Evolutionary conservation across 192 early-diverging fungal species (phyloP).

Genomic region (Podila clonocystis): DNA sequence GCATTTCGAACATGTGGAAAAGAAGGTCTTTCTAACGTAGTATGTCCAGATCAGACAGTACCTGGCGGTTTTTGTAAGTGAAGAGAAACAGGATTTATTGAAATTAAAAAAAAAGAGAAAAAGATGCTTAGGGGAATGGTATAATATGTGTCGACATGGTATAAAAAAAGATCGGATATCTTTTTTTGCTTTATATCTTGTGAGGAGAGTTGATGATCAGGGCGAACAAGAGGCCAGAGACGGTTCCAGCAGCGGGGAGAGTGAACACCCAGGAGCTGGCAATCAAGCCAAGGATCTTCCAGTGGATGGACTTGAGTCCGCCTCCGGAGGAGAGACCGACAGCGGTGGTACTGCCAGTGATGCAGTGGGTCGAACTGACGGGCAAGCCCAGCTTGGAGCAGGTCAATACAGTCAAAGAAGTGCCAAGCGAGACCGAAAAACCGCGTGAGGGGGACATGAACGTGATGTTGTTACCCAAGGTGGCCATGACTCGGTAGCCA

Average conservation of each 20-base stretch:
- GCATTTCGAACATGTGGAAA: no score
- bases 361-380: constrained; percentile 89
- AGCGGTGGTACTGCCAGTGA: constrained; percentile 78
- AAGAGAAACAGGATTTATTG: no score
- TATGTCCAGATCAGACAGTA: no score
- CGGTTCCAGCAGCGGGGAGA: constrained; percentile 15
- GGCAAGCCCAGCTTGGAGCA: constrained; percentile 85
- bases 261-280: constrained; percentile 76
- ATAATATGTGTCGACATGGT: no score
- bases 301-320: constrained; percentile 74
- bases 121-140: no score
- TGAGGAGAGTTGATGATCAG: constrained; percentile 43
- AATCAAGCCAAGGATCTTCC: constrained; percentile 74
- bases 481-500: constrained; percentile 83
- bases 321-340: constrained; percentile 68
- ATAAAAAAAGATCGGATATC: no score
- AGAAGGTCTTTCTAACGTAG: no score
- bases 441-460: constrained; percentile 86
- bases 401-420: constrained; percentile 83
- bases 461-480: constrained; percentile 87
- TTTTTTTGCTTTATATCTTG: constrained; percentile 13
- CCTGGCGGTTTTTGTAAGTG: no score
- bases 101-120: no score
- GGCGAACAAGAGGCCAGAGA: constrained; percentile 30
- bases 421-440: constrained; percentile 83